Evolutionary conservation across 2,329 filamentous ascomycete genomes (phyloP).

Genomic region (Cercospora nicotianae): DNA sequence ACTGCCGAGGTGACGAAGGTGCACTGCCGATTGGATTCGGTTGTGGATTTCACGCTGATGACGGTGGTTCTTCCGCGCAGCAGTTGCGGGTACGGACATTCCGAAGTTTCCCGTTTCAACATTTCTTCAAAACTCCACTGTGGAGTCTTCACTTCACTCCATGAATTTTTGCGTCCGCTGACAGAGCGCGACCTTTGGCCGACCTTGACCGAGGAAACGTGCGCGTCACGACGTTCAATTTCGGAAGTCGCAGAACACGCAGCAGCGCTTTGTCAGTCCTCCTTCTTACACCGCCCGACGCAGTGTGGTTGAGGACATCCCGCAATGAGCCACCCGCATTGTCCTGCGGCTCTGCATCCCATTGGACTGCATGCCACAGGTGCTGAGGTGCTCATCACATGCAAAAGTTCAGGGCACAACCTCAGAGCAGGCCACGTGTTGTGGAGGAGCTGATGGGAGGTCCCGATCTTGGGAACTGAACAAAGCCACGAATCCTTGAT

Average conservation of each 20-base stretch:
- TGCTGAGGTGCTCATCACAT: neutral
- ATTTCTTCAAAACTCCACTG: constrained; percentile 3
- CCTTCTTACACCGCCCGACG: neutral
- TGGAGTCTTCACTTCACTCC: constrained; percentile 8
- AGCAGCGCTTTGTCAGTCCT: neutral
- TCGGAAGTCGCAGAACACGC: neutral
- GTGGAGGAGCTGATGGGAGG: constrained; percentile 4
- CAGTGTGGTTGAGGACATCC: neutral
- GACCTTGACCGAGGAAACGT: neutral
- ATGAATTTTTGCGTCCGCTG: neutral
- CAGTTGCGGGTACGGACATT: neutral
- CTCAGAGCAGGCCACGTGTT: constrained; percentile 9
- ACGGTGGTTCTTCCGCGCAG: neutral
- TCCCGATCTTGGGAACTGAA: neutral
- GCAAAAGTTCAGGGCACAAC: neutral
- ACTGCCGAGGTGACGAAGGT: neutral
- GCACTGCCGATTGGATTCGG: neutral
- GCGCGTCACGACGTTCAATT: neutral
- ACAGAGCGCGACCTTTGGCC: neutral
- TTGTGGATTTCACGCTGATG: neutral
- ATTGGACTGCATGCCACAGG: neutral
- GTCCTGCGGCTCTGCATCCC: neutral
- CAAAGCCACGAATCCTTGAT: neutral
- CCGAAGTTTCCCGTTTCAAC: constrained; percentile 11
- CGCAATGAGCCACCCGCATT: neutral